phyloP scores from a whole-genome alignment of 1,284 basidiomycete genomes.

The Pyrrhoderma noxium region DNA sequence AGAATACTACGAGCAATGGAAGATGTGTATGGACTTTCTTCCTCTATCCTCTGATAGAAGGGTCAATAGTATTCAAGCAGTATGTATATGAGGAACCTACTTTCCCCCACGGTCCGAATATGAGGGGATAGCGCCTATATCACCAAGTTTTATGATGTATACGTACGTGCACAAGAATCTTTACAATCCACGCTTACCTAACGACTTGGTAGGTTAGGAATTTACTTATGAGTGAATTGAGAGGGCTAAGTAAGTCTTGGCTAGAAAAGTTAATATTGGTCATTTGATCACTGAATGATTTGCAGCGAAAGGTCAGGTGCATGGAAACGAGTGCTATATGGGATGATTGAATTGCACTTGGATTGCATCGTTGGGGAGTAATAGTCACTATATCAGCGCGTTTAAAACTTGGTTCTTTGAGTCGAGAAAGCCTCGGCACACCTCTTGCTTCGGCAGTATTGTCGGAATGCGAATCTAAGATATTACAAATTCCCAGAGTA shows the following conservation, averaged over 20 bases:
- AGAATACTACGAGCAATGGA: conserved; percentile 45
- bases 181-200: conserved; percentile 34
- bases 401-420: too few relatives aligned
- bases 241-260: conserved; percentile 25
- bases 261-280: neutral
- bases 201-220: conserved; percentile 53
- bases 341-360: conserved; percentile 11
- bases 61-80: conserved; percentile 1
- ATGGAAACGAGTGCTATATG: conserved; percentile 15
- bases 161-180: neutral
- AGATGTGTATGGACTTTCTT: conserved; percentile 42
- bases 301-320: conserved; percentile 15
- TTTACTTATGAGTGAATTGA: conserved; percentile 46
- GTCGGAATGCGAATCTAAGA: conserved; percentile 44
- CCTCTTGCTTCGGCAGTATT: conserved; percentile 24
- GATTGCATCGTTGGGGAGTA: conserved; percentile 35
- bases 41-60: conserved; percentile 46
- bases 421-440: too few relatives aligned
- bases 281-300: neutral
- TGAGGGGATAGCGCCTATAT: conserved; percentile 60
- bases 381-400: conserved; percentile 47
- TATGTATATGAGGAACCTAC: conserved; percentile 30
- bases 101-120: conserved; percentile 61
- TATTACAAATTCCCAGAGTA: conserved; percentile 46
- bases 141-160: conserved; percentile 13